Evolutionary conservation across 148 eudicot species (phyloP), one percentile per base, ranked within the genome.

Genomic region (Vaccinium darrowii): DNA sequence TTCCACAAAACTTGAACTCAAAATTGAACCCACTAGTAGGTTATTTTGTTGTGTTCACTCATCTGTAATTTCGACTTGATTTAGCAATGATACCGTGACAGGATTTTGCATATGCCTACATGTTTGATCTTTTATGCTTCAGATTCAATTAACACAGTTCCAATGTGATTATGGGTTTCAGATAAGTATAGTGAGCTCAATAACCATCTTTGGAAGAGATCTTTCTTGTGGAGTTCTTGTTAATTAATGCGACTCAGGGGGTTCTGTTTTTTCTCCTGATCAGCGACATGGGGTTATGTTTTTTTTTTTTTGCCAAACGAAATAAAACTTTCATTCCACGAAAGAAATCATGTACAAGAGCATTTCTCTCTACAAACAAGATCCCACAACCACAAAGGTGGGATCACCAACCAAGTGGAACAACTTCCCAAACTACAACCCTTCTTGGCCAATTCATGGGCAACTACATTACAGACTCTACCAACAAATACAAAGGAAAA

Each of bases 101-200:
- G 5, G 47, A 36, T 7, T 54, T 53, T 54, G 52, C 54, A 47
- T 16, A 6, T 33, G 54, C 73, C 36, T 30, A 2, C 19, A 50
- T 73, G 83, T 54, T 21, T 63, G 21, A 33, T 76, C 63, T 43
- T 86, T 23, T 86, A 30, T 39, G 81, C 56, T 60, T 84, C 87
- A 74, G 13, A 49, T 85, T 62, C 69, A 52, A 51, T 53, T 76
- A n/a, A 12, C 7, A 19, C 6, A 11, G 43, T 19, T 19, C n/a
- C 16, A 43, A 4, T 50, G 13, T 51, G 49, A 52, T 74, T 27
- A 76, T 82, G 36, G 23, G 74, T 53, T 57, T 63, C 76, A 62
- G 82, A 81, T 76, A 86, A 86, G 63, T 49, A 73, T 74, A 43
- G 7, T 19, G 21, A 12, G 65, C 83, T 36, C 3, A 12, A 72